Evolutionary conservation across 768 basidiomycete genomes (phyloP), one percentile per base, ranked within the genome.

Genomic region (Aureoboletus auriporus): DNA sequence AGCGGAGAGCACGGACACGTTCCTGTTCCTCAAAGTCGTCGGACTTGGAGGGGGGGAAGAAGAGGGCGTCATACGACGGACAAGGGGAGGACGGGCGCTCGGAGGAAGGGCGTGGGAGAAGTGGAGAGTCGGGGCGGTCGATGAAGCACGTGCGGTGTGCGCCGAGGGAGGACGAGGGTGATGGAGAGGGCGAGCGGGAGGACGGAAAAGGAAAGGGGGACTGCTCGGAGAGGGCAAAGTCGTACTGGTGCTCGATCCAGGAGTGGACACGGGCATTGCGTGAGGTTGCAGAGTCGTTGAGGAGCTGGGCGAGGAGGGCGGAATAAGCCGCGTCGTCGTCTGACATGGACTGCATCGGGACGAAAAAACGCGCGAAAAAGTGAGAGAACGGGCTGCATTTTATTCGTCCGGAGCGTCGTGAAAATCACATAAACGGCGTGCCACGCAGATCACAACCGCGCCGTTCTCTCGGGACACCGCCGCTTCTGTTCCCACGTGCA

Each of bases 241-340:
- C 67, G 42, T 67, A 67, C n/a, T 67, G 65, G 27, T 69, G 67
- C 37, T 67, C 65, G 20, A 67, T 67, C 65, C 65, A 67, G 1
- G 65, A 68, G 35, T 67, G 67, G 0, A 67, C 61, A 7, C 65
- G 60, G 0, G 64, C 62, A 6, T 67, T 56, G 54, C 65, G 66
- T 0, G 59, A 34, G 0, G 44, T 6, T 6, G 65, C 44, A 0
- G 58, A 50, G 46, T 58, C 65, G 0, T 58, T 55, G 44, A 67
- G 53, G 1, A 67, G 56, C 13, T 67, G 67, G 0, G 58, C 44
- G 39, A 67, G 65, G 6, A 67, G 53, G 0, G 49, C 56, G 9
- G 65, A 61, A 40, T 68, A 68, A 0, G 64, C 65, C 0, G 48
- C 57, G 31, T 67, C 65, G 51, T 68, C 67, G 13, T 64, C 67